Evolutionary conservation across 192 early-diverging fungal species (phyloP), one percentile per base, ranked within the genome.

Genomic region (Linnemannia zychae): DNA sequence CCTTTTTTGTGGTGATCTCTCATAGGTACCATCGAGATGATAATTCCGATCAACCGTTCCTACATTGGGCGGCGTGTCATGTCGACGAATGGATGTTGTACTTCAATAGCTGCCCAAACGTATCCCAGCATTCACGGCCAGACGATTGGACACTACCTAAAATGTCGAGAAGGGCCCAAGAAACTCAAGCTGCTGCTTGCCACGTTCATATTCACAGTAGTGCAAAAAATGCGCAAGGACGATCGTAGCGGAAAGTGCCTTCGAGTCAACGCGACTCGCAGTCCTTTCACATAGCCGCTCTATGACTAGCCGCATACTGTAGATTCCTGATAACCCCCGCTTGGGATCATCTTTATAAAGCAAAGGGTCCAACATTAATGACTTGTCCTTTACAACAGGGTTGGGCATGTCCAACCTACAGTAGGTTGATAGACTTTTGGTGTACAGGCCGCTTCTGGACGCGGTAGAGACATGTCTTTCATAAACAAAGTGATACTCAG

Each of bases 171-270:
- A 37, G n/a, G 71, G 49, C 15, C 18, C 7, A 1, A 72, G 48
- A 18, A 72, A 44, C n/a, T 37, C 46, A 47, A 72, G 71, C 71
- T 72, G 71, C 71, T 72, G n/a, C 48, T 46, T 46, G 40, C 71
- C 71, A 46, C 44, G 44, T 6, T 72, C 71, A 46, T 44, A 72
- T 16, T 72, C 71, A 46, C 71, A 72, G 24, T 72, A 72, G 20
- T 50, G 71, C 44, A 72, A 52, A 72, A 72, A 44, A 46, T 13
- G 40, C 44, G 71, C 38, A 46, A 13, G n/a, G 71, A 72, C 44
- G 71, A 46, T 50, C 24, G 37, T 44, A 72, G 31, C 71, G 71
- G 71, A 72, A n/a, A n/a, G 71, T 46, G 71, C 9, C 44, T 72
- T 44, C 71, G 44, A 17, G 44, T 28, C 38, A 44, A 72, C 48